These are phyloP conservation scores for Cupressus sempervirens DNA, from an alignment of 75 land plant genomes.

Conservation along the genomic window DNA sequence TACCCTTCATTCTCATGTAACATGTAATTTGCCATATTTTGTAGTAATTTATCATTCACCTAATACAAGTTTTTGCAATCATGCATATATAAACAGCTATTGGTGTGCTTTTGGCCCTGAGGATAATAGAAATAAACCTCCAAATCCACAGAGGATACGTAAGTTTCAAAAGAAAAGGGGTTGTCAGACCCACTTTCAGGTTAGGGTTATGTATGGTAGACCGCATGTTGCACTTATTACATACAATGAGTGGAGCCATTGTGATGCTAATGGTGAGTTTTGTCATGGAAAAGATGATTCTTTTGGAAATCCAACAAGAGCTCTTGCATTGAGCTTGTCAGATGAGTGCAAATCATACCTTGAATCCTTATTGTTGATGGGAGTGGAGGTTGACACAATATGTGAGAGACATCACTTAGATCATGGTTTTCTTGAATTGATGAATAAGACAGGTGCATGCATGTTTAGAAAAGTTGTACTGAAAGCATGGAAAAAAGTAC, in stretches of 20 bases:
- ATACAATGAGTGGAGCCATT: not conserved
- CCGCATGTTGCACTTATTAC: not conserved
- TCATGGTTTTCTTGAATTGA: not conserved
- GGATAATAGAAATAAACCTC: not conserved
- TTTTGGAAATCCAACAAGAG: not conserved
- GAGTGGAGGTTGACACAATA: not conserved
- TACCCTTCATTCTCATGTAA: no score
- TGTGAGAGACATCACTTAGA: no score
- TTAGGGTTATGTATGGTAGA: not conserved
- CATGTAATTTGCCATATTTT: no score
- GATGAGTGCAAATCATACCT: not conserved
- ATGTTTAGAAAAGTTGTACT: not conserved
- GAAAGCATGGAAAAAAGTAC: not conserved
- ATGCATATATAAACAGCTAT: not conserved
- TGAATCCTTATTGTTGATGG: not conserved
- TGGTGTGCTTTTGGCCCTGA: not conserved
- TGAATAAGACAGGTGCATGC: not conserved
- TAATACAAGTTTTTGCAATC: no score
- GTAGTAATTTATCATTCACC: no score
- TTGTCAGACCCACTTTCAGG: not conserved
- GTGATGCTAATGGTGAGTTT: not conserved
- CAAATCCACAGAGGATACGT: not conserved
- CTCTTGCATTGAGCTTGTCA: no score
- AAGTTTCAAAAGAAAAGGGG: not conserved
- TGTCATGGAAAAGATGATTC: not conserved